A percentile compares a stretch with the other conserved stretches of the same genome.
Evolutionary conservation across 805 yeast genomes (phyloP).

Genomic region (Ogataea naganishii): DNA sequence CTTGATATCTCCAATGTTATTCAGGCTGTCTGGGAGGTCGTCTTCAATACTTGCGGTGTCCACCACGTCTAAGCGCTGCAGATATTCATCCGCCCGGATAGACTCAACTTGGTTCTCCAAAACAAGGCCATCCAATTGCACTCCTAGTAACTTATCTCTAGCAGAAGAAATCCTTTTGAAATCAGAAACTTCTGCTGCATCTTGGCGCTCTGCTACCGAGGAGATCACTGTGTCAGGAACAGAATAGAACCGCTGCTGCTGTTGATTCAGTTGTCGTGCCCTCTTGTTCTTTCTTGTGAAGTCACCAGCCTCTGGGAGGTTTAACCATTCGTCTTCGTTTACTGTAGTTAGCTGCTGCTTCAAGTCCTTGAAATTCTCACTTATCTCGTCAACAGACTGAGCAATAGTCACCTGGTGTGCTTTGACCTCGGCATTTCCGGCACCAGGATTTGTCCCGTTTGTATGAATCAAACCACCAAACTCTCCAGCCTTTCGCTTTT

Average conservation of each 20-base stretch:
- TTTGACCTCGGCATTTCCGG: slow-evolving; percentile 6
- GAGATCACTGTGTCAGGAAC: slow-evolving; percentile 63
- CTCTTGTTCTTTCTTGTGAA: slow-evolving; percentile 75
- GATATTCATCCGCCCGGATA: slow-evolving; percentile 30
- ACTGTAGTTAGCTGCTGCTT: slow-evolving; percentile 54
- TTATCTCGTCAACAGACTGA: slow-evolving; percentile 24
- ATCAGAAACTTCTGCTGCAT: slow-evolving; percentile 25
- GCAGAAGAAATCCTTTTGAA: slow-evolving; percentile 54
- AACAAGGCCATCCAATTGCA: slow-evolving; percentile 41
- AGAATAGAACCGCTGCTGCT: slow-evolving; percentile 65
- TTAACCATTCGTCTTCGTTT: slow-evolving; percentile 68
- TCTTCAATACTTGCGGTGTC: slow-evolving; percentile 6
- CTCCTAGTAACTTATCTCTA: slow-evolving; percentile 47
- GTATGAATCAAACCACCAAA: slow-evolving; percentile 9
- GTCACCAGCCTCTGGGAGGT: slow-evolving; percentile 83
- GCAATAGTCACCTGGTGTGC: slow-evolving; percentile 12
- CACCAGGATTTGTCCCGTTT: slow-evolving; percentile 3
- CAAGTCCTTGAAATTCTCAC: slow-evolving; percentile 57
- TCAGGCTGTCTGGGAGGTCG: slow-evolving; percentile 16
- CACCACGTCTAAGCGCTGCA: slow-evolving; percentile 28
- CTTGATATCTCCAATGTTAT: slow-evolving; percentile 43
- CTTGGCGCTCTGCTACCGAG: slow-evolving; percentile 13
- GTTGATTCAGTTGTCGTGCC: slow-evolving; percentile 49
- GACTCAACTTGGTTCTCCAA: neutral
- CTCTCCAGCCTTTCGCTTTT: slow-evolving; percentile 25